Conservation (phyloP, 257 asterid genomes). For the Fraxinus anomala region DNA sequence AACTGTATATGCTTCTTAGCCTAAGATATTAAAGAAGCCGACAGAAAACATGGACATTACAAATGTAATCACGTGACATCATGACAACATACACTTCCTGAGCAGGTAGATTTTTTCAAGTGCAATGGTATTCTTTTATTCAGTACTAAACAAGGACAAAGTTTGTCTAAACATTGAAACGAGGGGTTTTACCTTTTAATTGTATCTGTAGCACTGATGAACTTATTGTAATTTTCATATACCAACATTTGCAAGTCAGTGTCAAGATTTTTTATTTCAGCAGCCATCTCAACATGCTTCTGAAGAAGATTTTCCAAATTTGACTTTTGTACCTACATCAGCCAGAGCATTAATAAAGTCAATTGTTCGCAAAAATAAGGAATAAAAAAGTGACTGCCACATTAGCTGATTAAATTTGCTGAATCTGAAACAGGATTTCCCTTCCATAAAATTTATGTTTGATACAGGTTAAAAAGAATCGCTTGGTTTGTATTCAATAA, state of each 20-base stretch:
- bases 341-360: slow-evolving; percentile 4
- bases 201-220: slow-evolving; percentile 96
- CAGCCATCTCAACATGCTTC: slow-evolving; percentile 98
- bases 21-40: background rate
- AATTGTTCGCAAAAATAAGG: background rate
- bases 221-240: slow-evolving; percentile 97
- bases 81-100: background rate
- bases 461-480: background rate
- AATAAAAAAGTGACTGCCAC: background rate
- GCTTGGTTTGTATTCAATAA: background rate
- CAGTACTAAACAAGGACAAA: slow-evolving; percentile 5
- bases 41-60: background rate
- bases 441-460: background rate
- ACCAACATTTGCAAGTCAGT: slow-evolving; percentile 99
- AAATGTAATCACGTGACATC: background rate
- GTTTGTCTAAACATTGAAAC: slow-evolving; percentile 14
- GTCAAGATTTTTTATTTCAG: slow-evolving; percentile 95
- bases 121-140: background rate
- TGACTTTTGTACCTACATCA: slow-evolving; percentile 81
- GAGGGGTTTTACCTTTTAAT: slow-evolving; percentile 69
- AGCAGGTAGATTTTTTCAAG: background rate
- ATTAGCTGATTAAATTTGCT: background rate
- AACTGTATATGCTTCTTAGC: background rate
- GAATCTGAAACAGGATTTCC: background rate
- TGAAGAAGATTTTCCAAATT: slow-evolving; percentile 92